Evolutionary conservation across 129 eudicot genomes (phyloP), one percentile per base, ranked within the genome.

Genomic region (Lonicera japonica): DNA sequence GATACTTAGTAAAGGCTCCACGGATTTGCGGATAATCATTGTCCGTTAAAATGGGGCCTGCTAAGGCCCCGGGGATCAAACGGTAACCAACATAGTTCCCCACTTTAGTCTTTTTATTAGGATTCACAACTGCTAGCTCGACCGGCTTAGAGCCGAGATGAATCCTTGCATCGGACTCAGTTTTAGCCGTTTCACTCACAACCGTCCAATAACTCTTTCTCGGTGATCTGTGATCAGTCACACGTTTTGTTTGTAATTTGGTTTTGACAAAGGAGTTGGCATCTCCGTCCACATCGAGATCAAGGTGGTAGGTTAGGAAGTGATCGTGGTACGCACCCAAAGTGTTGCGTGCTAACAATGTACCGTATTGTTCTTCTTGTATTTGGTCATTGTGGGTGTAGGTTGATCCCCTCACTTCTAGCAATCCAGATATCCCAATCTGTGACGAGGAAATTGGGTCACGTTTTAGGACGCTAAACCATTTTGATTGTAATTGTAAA

Each of bases 361-460:
- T 74, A 18, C 82, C 84, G 24, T 74, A 84, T 1, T 64, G 67
- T 70, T 77, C 81, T 21, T 77, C 83, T 5, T 73, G 40, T 25
- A 77, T 74, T 56, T 74, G 82, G 48, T 80, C 82, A 5, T 60
- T 68, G 66, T 84, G 82, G 0, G 75, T 80, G 74, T 80, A 80
- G 9, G 22, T 10, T 12, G 81, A 64, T 68, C 75, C 84, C 64
- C 71, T 71, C 25, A 74, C 84, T 54, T 57, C 82, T 43, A 84
- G 77, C 19, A 77, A 2, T 4, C 84, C 84, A 8, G 80, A 66
- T 61, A 81, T 13, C 6, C 77, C 82, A 51, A 74, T 74, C 84
- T 84, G 66, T 39, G 43, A 52, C 5, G 13, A 1, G 36, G 38
- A 21, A n/a, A 1, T 23, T 24, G 34, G 38, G 45, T 34, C 29